These are phyloP conservation scores for Lichtheimia ramosa DNA, from an alignment of 371 early-diverging fungal species.

Conservation along the genomic window DNA sequence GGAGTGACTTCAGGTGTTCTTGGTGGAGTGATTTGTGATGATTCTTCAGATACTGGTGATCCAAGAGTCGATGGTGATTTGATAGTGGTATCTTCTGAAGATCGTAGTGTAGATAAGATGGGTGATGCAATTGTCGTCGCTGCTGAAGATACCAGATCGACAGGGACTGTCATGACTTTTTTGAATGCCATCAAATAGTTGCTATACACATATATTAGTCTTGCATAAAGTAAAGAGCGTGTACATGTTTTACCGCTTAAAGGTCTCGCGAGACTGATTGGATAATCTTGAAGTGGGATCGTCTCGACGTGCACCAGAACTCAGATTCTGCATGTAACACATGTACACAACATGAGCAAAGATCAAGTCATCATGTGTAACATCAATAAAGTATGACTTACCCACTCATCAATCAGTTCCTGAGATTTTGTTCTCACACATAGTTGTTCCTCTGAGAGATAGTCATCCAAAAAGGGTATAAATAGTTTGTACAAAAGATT, in stretches of 20 bases:
- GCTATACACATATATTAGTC: constrained; percentile 23
- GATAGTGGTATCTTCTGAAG: not conserved
- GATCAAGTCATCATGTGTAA: no score
- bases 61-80: constrained; percentile 2
- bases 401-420: constrained; percentile 48
- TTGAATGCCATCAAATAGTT: constrained; percentile 54
- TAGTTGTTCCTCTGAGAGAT: constrained; percentile 53
- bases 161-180: constrained; percentile 46
- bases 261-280: constrained; percentile 21
- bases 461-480: constrained; percentile 73
- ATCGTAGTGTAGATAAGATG: not conserved
- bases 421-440: constrained; percentile 36
- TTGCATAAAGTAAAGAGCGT: not conserved
- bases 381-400: constrained; percentile 12
- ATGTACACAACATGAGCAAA: not conserved
- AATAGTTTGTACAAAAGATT: constrained; percentile 67
- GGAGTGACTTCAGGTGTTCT: constrained; percentile 16
- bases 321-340: constrained; percentile 3
- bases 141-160: constrained; percentile 49
- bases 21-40: constrained; percentile 15
- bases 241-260: constrained; percentile 21
- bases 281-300: constrained; percentile 9
- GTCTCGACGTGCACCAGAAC: constrained; percentile 9
- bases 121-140: constrained; percentile 38
- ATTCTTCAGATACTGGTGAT: not conserved